phyloP scores from a whole-genome alignment of 2,329 filamentous ascomycete genomes.

The Chaetomiaceae sp. region DNA sequence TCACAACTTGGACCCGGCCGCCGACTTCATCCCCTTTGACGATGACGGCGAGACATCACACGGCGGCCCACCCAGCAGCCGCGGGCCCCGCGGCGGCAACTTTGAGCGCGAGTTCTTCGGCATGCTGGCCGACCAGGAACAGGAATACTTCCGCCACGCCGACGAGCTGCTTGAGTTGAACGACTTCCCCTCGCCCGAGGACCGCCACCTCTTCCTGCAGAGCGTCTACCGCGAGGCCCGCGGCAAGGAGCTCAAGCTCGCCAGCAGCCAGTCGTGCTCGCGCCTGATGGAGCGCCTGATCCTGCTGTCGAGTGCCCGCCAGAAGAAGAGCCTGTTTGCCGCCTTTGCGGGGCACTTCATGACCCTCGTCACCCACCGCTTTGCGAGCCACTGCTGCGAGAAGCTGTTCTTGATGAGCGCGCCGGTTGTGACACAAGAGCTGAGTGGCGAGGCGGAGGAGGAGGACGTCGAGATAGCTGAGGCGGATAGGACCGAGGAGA shows the following conservation, averaged over 20 bases:
- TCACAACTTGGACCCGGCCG: constrained; percentile 8
- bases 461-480: constrained; percentile 40
- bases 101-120: constrained; percentile 78
- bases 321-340: constrained; percentile 81
- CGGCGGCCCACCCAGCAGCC: background rate
- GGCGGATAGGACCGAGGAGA: constrained; percentile 29
- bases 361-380: constrained; percentile 86
- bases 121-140: constrained; percentile 84
- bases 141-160: constrained; percentile 88
- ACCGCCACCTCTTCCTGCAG: constrained; percentile 63
- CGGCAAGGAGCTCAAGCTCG: constrained; percentile 92
- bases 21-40: constrained; percentile 23
- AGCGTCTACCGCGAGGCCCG: constrained; percentile 81
- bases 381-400: constrained; percentile 96
- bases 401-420: constrained; percentile 82
- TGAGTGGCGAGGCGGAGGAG: constrained; percentile 39
- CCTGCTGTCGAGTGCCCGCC: constrained; percentile 65
- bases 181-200: constrained; percentile 72
- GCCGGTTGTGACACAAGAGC: constrained; percentile 68
- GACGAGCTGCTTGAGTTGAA: constrained; percentile 88
- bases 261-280: constrained; percentile 92
- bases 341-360: constrained; percentile 84
- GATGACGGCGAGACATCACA: constrained; percentile 17
- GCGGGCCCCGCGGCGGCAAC: constrained; percentile 11
- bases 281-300: constrained; percentile 89